A percentile compares a stretch with the other conserved stretches of the same genome.
Conservation (phyloP, 75 land plant genomes). For the Ceratopteris richardii region DNA sequence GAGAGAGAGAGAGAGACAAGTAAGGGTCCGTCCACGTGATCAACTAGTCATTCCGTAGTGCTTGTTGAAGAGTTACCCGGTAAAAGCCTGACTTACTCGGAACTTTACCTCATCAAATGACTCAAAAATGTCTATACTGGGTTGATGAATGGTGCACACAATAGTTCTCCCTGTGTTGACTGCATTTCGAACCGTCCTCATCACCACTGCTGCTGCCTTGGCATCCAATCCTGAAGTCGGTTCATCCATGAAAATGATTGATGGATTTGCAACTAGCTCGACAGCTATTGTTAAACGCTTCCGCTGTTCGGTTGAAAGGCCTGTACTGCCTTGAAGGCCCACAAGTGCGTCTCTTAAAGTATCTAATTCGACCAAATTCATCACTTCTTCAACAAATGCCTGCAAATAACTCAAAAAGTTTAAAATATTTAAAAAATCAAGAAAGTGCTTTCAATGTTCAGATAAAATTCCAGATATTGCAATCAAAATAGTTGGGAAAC, state of each 20-base stretch:
- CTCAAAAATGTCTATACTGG: conserved; percentile 37
- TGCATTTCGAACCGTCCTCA: conserved; percentile 28
- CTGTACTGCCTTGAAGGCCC: conserved; percentile 22
- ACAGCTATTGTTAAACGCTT: conserved; percentile 31
- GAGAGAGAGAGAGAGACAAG: no score
- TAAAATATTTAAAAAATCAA: not conserved
- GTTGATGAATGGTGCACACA: conserved; percentile 34
- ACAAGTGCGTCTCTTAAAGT: conserved; percentile 18
- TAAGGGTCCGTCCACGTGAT: no score
- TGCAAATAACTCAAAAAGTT: conserved; percentile 9
- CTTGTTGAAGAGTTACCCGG: no score
- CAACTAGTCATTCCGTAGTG: no score
- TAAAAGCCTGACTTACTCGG: no score
- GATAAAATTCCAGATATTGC: no score
- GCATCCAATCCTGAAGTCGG: conserved; percentile 37
- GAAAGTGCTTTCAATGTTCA: no score
- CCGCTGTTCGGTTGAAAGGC: conserved; percentile 31
- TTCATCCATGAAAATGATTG: conserved; percentile 33
- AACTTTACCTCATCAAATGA: conserved; percentile 31
- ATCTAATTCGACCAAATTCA: conserved; percentile 22
- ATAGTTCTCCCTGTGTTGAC: conserved; percentile 32
- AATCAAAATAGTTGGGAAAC: no score
- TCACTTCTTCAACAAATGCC: conserved; percentile 22
- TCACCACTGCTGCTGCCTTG: conserved; percentile 29
- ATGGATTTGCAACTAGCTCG: conserved; percentile 32